These are phyloP conservation scores for Graphiopsis chlorocephala DNA, from an alignment of 2,329 filamentous ascomycete genomes.

Conservation along the genomic window DNA sequence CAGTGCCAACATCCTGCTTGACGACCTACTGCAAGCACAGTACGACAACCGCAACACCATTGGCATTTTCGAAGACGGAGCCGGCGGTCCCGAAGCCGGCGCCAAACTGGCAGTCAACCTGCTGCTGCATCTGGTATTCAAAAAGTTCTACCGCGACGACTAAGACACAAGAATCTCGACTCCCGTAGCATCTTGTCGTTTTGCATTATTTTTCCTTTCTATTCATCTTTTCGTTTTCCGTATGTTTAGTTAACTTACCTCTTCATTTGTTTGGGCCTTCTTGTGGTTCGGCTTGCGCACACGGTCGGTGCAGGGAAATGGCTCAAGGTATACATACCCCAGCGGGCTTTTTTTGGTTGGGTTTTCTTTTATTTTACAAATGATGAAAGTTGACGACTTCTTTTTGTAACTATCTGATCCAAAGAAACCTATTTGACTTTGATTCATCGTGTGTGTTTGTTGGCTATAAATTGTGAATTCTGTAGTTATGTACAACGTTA, in stretches of 20 bases:
- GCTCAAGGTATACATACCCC: slow-evolving; percentile 13
- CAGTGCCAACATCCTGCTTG: slow-evolving; percentile 81
- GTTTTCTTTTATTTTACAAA: neutral
- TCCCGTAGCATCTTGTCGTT: neutral
- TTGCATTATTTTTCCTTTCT: neutral
- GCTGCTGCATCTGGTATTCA: slow-evolving; percentile 93
- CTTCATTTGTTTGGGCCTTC: neutral
- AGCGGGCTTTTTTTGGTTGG: neutral
- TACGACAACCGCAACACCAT: slow-evolving; percentile 97
- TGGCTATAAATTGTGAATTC: neutral
- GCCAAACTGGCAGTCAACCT: slow-evolving; percentile 94
- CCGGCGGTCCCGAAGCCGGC: slow-evolving; percentile 30
- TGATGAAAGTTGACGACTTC: slow-evolving; percentile 16
- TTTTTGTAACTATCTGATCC: slow-evolving; percentile 5
- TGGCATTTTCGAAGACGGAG: slow-evolving; percentile 69
- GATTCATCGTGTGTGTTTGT: neutral
- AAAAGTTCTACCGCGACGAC: slow-evolving; percentile 80
- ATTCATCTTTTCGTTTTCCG: neutral
- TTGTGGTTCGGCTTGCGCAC: neutral
- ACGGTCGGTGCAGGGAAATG: neutral
- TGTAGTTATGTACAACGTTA: too few relatives aligned
- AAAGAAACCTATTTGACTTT: neutral
- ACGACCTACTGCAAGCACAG: slow-evolving; percentile 92
- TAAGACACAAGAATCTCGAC: slow-evolving; percentile 2
- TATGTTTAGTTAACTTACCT: neutral